Evolutionary conservation across 2,329 filamentous ascomycete genomes (phyloP), one percentile per base, ranked within the genome.

Genomic region (Amesomyces nigricolor): DNA sequence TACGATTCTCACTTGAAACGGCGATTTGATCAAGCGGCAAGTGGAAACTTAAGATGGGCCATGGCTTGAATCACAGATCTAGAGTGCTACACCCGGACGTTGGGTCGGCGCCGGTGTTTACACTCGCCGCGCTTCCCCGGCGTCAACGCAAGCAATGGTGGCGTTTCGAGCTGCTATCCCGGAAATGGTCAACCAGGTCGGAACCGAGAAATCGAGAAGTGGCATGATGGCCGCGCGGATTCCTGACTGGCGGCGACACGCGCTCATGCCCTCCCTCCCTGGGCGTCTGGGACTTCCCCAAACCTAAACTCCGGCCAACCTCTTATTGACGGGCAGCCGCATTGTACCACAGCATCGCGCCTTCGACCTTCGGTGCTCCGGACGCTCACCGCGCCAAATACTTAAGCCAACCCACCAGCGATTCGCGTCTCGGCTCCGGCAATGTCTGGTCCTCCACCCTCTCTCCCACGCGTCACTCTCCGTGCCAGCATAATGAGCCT

Each of bases 241-340:
- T 35, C 10, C 32, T 19, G 50, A 35, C n/a, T 30, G 50, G 32
- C 32, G 32, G 32, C 11, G 32, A 52, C 50, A 37, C 42, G 17
- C 16, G 8, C n/a, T n/a, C 5, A 10, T 9, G 32, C 10, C 19
- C 11, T 35, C 10, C 19, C 11, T 35, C 16, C 19, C 43, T 19
- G 43, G 26, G 14, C 39, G 22, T 37, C n/a, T 62, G 59, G 63
- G 62, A 65, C 63, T 65, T 64, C 61, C 63, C 63, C 63, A 60
- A 62, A 50, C 38, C 19, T 53, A 37, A 54, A 57, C 58, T 62
- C 61, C 63, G 61, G 58, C 42, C 45, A 44, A 13, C 45, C 58
- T 59, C 58, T 61, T 62, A 61, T 39, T 56, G 22, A 26, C 57
- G 51, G 42, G 37, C 35, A 16, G 43, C 39, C 39, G 26, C 51